Percentiles rank a stretch among this genome's conserved stretches.
Conservation (phyloP, 2,329 filamentous ascomycete species). For the Hypoxylon sp. region DNA sequence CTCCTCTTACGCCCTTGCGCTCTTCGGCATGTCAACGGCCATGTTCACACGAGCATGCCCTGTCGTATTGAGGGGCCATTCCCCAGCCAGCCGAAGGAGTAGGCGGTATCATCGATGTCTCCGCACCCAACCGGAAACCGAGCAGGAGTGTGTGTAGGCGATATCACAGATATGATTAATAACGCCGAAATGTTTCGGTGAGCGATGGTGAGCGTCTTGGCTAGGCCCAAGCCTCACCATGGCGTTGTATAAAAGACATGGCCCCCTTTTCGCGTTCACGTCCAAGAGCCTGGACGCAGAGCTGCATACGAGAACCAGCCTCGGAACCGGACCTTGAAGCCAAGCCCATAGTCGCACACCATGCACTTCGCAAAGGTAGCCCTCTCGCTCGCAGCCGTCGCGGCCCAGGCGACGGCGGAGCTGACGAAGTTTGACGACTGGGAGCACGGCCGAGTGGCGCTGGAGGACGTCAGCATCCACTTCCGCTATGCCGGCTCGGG, state of each 20-base stretch:
- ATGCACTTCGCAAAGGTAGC: slow-evolving; percentile 14
- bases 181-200: background rate
- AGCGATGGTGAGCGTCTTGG: background rate
- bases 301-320: background rate
- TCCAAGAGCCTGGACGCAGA: slow-evolving; percentile 2
- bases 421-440: slow-evolving; percentile 46
- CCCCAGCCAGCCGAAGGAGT: no score
- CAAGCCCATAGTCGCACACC: background rate
- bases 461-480: slow-evolving; percentile 53
- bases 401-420: background rate
- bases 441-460: slow-evolving; percentile 48
- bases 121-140: background rate
- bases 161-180: background rate
- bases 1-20: no score
- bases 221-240: background rate
- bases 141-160: slow-evolving; percentile 1
- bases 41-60: no score
- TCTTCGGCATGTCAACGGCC: no score
- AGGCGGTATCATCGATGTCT: no score
- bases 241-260: background rate
- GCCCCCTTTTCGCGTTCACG: background rate
- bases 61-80: no score
- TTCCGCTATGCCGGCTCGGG: slow-evolving; percentile 52
- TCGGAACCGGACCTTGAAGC: background rate
- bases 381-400: background rate